Conservation (phyloP, 2,329 filamentous ascomycete genomes). For the Bipolaris victoriae region DNA sequence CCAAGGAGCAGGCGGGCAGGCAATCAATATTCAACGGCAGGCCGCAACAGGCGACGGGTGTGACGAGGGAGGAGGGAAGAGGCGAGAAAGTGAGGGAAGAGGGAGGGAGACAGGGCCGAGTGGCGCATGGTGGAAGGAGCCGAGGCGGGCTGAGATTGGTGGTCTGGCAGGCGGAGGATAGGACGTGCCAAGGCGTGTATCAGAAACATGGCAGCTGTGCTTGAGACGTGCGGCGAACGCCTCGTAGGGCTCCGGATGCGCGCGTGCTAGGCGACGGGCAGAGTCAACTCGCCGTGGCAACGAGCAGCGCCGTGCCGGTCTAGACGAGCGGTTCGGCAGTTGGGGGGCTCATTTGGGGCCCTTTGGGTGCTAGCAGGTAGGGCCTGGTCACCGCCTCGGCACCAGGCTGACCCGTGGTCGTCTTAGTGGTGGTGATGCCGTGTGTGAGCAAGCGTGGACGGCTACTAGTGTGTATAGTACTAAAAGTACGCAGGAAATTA, state of each 20-base stretch:
- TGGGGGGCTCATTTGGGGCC: constrained; percentile 17
- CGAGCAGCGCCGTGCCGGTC: constrained; percentile 18
- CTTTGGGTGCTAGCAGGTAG: constrained; percentile 13
- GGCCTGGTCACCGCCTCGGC: constrained; percentile 22
- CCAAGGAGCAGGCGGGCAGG: constrained; percentile 22
- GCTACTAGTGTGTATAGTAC: too few species aligned
- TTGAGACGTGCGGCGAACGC: constrained; percentile 24
- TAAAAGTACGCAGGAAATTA: too few species aligned
- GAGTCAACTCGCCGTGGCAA: constrained; percentile 21
- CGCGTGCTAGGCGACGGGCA: constrained; percentile 18
- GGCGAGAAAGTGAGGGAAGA: background rate
- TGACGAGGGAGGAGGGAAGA: constrained; percentile 20
- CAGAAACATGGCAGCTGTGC: constrained; percentile 18
- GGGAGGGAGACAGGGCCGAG: background rate
- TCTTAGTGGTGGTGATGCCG: constrained; percentile 9
- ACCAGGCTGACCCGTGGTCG: constrained; percentile 5
- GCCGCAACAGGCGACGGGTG: constrained; percentile 23
- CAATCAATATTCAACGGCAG: constrained; percentile 30
- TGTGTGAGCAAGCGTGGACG: constrained; percentile 13
- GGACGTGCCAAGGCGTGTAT: constrained; percentile 18
- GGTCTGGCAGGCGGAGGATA: constrained; percentile 24
- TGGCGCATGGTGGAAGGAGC: constrained; percentile 13
- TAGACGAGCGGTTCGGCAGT: constrained; percentile 34
- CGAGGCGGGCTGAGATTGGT: constrained; percentile 16
- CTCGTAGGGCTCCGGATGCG: constrained; percentile 28